phyloP scores from a whole-genome alignment of 78 protist genomes.

The Pelomyxa schiedti region DNA sequence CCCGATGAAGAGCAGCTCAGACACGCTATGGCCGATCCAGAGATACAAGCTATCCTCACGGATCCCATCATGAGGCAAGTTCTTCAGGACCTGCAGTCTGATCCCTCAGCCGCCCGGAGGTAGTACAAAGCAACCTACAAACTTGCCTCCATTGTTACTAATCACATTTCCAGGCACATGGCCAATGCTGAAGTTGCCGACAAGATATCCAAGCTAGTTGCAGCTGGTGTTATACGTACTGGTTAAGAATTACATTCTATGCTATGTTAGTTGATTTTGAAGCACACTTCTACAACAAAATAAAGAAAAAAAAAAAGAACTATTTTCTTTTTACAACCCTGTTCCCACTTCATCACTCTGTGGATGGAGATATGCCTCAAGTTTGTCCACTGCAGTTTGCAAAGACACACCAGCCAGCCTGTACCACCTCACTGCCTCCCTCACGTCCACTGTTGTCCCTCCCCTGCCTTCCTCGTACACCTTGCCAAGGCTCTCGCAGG shows the following conservation, averaged over 20 bases:
- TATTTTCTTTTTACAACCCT: no score
- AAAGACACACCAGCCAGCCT: no score
- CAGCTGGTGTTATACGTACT: slow-evolving; percentile 68
- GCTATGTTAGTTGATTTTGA: no score
- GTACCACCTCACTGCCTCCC: no score
- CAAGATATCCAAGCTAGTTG: slow-evolving; percentile 70
- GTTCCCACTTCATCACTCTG: no score
- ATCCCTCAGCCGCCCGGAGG: slow-evolving; percentile 54
- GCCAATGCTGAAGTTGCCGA: slow-evolving; percentile 47
- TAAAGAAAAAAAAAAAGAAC: no score
- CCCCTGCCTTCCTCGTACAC: no score
- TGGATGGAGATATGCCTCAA: no score
- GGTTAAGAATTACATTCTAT: slow-evolving; percentile 21
- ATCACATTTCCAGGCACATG: slow-evolving; percentile 9
- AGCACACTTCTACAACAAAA: no score
- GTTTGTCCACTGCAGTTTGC: no score
- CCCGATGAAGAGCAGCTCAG: slow-evolving; percentile 55
- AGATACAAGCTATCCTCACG: slow-evolving; percentile 55
- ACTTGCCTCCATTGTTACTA: background rate
- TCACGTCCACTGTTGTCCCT: no score
- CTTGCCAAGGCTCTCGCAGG: no score
- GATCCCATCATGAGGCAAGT: slow-evolving; percentile 70
- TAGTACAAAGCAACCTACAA: slow-evolving; percentile 1
- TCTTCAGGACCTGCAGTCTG: slow-evolving; percentile 45
- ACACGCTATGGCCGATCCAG: slow-evolving; percentile 77